phyloP scores from a whole-genome alignment of 768 basidiomycete genomes.

The Agaricus blazei region DNA sequence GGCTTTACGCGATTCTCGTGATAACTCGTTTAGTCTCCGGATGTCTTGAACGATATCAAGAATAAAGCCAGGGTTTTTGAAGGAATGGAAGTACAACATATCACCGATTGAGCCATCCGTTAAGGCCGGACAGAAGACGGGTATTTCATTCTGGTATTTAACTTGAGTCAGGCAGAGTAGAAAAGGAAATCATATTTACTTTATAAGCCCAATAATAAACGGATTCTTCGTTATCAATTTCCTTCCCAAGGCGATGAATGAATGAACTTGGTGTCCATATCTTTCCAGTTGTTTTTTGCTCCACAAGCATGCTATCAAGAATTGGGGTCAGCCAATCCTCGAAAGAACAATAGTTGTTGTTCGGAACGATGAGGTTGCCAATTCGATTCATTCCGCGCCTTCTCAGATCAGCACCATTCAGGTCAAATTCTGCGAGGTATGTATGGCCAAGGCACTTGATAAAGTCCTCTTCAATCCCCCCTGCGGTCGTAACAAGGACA shows the following conservation, averaged over 20 bases:
- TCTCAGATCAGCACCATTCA: constrained; percentile 85
- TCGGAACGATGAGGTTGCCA: constrained; percentile 93
- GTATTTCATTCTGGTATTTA: constrained; percentile 84
- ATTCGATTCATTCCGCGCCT: constrained; percentile 94
- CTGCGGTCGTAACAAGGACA: constrained; percentile 93
- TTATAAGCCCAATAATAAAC: constrained; percentile 99
- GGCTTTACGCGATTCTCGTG: constrained; percentile 83
- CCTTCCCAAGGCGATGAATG: constrained; percentile 90
- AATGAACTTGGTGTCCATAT: constrained; percentile 95
- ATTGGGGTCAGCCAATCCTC: constrained; percentile 99
- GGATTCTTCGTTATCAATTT: constrained; percentile 95
- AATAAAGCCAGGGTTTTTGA: constrained; percentile 75
- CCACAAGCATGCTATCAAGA: constrained; percentile 82
- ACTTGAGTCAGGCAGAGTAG: constrained; percentile 15
- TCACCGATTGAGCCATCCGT: constrained; percentile 98
- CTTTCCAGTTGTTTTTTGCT: constrained; percentile 66
- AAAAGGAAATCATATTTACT: constrained; percentile 46
- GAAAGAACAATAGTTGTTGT: constrained; percentile 98
- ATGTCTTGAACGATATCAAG: constrained; percentile 97
- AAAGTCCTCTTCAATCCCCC: constrained; percentile 98
- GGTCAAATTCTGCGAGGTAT: constrained; percentile 88
- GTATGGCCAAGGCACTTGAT: constrained; percentile 99
- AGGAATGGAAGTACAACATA: constrained; percentile 99
- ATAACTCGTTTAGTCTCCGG: constrained; percentile 83
- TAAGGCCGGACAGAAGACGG: constrained; percentile 96